Conservation (phyloP, 371 early-diverging fungal species). For the Massospora cicadina region DNA sequence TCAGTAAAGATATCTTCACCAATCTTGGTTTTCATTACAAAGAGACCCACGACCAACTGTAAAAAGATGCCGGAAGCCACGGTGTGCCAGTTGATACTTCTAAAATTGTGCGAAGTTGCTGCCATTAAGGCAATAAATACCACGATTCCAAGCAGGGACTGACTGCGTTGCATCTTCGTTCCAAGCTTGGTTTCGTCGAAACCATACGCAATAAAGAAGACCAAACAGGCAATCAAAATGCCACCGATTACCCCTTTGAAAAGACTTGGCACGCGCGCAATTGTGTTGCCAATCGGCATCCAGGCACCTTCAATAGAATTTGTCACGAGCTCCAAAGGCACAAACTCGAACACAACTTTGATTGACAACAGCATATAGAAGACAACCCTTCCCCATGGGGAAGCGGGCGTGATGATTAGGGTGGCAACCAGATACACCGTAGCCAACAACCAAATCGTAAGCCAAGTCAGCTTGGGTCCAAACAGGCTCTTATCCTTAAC, state of each 20-base stretch:
- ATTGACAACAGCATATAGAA: conserved; percentile 37
- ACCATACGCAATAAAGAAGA: conserved; percentile 36
- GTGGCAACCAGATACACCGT: conserved; percentile 32
- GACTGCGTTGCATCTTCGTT: conserved; percentile 44
- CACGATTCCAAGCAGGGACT: conserved; percentile 53
- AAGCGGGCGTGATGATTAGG: conserved; percentile 23
- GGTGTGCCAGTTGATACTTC: conserved; percentile 52
- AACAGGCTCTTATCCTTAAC: background rate
- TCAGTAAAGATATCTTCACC: conserved; percentile 62
- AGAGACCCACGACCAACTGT: conserved; percentile 62
- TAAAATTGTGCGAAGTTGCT: conserved; percentile 39
- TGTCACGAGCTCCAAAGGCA: conserved; percentile 24
- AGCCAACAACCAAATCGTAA: conserved; percentile 22
- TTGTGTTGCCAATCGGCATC: conserved; percentile 14
- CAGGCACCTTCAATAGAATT: conserved; percentile 20
- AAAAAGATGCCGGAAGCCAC: conserved; percentile 50
- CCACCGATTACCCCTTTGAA: conserved; percentile 11
- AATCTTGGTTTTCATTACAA: conserved; percentile 57
- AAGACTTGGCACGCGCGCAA: conserved; percentile 6
- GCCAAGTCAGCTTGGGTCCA: background rate
- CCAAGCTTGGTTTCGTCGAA: conserved; percentile 31
- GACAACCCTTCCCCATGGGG: conserved; percentile 23
- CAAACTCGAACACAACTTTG: conserved; percentile 31
- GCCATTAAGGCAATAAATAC: conserved; percentile 33
- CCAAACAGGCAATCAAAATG: conserved; percentile 22